Evolutionary conservation across 75 land plant genomes (phyloP).

Genomic region (Pinus tabuliformis): DNA sequence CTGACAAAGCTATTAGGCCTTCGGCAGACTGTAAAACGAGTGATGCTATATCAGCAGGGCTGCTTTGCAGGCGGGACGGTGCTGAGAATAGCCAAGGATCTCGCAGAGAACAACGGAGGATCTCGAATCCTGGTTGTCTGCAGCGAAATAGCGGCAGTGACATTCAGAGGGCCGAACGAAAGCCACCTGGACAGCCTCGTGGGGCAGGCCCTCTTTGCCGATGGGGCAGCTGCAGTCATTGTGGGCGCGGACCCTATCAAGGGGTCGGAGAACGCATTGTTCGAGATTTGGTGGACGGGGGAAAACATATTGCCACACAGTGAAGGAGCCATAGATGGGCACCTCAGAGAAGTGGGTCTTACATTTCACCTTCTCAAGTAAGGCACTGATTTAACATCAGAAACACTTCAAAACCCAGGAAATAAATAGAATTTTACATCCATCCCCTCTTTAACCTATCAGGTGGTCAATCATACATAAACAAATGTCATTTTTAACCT

Average conservation of each 20-base stretch:
- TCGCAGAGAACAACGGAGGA: slow-evolving; percentile 53
- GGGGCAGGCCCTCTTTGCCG: slow-evolving; percentile 45
- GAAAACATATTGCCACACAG: slow-evolving; percentile 38
- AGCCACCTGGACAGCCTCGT: slow-evolving; percentile 44
- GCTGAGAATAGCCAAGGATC: slow-evolving; percentile 47
- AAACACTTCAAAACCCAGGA: too few relatives aligned
- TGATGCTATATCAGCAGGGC: slow-evolving; percentile 50
- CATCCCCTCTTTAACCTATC: too few relatives aligned
- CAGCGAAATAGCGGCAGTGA: slow-evolving; percentile 37
- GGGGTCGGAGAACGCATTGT: slow-evolving; percentile 29
- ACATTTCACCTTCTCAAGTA: slow-evolving; percentile 10
- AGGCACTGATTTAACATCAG: too few relatives aligned
- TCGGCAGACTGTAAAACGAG: slow-evolving; percentile 36
- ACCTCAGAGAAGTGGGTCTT: slow-evolving; percentile 36
- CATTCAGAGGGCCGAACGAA: slow-evolving; percentile 42
- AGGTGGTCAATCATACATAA: too few relatives aligned
- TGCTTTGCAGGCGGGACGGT: slow-evolving; percentile 57
- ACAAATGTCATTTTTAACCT: too few relatives aligned
- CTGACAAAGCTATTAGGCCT: slow-evolving; percentile 50
- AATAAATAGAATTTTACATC: too few relatives aligned
- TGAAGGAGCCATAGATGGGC: slow-evolving; percentile 30
- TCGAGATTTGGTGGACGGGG: slow-evolving; percentile 26
- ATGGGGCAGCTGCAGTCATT: slow-evolving; percentile 52
- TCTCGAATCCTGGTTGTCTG: slow-evolving; percentile 48
- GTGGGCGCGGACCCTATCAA: slow-evolving; percentile 42